Evolutionary conservation across 306 rosid species (phyloP).

Genomic region (Medicago arabica): DNA sequence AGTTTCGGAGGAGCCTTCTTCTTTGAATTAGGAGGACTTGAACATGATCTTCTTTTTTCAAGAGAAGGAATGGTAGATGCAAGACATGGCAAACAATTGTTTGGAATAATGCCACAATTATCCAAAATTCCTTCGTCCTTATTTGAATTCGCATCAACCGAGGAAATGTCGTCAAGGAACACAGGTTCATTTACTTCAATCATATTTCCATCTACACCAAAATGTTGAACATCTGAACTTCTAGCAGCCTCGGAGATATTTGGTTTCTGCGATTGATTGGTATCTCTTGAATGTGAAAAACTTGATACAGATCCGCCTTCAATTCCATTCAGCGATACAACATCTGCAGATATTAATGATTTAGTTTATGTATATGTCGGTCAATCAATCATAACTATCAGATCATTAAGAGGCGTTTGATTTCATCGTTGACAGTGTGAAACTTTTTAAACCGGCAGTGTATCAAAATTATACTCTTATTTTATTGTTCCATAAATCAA

Average conservation of each 20-base stretch:
- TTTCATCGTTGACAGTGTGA: neutral
- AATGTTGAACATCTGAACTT: constrained; percentile 46
- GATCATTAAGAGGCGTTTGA: neutral
- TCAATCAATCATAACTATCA: neutral
- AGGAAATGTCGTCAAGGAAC: constrained; percentile 75
- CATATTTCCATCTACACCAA: constrained; percentile 52
- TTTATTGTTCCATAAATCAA: too few species aligned
- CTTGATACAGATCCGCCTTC: constrained; percentile 59
- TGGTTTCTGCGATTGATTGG: constrained; percentile 52
- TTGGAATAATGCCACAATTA: constrained; percentile 87
- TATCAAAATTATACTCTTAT: too few species aligned
- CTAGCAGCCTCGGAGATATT: constrained; percentile 48
- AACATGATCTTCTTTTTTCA: constrained; percentile 81
- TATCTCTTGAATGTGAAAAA: constrained; percentile 56
- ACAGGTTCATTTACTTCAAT: constrained; percentile 70
- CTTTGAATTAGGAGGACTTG: constrained; percentile 83
- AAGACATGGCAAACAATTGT: constrained; percentile 91
- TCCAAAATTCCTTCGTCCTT: constrained; percentile 73
- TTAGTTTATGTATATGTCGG: neutral
- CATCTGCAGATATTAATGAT: constrained; percentile 55
- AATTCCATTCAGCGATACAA: constrained; percentile 56
- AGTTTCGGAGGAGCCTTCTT: constrained; percentile 67
- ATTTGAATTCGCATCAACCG: constrained; percentile 64
- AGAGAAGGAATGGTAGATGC: constrained; percentile 66
- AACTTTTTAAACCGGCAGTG: too few species aligned